Base-by-base conservation (phyloP, 148 eudicot species). In the Rhododendron simsii region DNA sequence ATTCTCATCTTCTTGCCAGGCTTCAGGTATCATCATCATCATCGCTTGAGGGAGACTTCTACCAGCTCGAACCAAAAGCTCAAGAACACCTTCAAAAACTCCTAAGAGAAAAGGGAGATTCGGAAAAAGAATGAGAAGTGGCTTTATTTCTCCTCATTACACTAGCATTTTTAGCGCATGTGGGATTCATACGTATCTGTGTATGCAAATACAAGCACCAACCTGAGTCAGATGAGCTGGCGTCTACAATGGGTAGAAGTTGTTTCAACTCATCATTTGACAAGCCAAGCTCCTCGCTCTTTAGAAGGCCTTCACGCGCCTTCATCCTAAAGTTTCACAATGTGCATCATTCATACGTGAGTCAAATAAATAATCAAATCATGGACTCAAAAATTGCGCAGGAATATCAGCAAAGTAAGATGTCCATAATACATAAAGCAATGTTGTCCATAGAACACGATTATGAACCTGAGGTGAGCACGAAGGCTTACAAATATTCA, bases 11-110 rank as follows among this genome's bases (percentile, higher is more conserved):
- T 95, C 95, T 89, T 98, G 99, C 99, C 99, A 98, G 28, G 99
- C 99, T 92, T 98, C 99, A n/a, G 99, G 99, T 83, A 98, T 98
- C 98, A 98, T 93, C 99, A 98, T 98, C 99, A 98, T 98, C 55
- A 98, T 85, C 86, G 98, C 99, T 90, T 98, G 98, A n/a, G 99
- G 99, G 69, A 98, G 93, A 91, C 96, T 98, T 93, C 98, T 93
- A 83, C 99, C 99, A 89, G 99, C 95, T 87, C 99, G 93, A 85
- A 95, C 91, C 91, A 98, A 88, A 81, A 95, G 95, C 91, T 98
- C 99, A 78, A 98, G 95, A 69, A 98, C 98, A 50, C 98, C 96
- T 84, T 95, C 99, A 90, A 98, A 98, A 69, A 96, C 92, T 61
- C 99, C 99, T 98, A 83, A 75, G 80, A 78, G 28, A 18, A n/a